Evolutionary conservation across 2,329 filamentous ascomycete genomes (phyloP), one percentile per base, ranked within the genome.

Genomic region (Metarhizium album): DNA sequence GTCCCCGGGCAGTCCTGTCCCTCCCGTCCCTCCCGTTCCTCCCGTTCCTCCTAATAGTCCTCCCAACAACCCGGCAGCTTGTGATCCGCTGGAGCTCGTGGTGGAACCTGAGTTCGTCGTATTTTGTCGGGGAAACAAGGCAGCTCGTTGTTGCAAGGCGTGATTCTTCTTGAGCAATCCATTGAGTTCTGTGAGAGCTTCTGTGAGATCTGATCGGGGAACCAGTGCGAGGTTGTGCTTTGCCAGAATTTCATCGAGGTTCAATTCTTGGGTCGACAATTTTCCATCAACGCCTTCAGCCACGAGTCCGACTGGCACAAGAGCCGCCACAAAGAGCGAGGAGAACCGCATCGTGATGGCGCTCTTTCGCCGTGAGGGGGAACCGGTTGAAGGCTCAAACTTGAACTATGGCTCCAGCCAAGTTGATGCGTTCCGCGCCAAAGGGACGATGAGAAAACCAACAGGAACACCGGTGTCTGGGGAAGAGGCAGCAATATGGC

Each of bases 201-300:
- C 70, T n/a, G 70, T 70, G 49, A 73, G 67, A 50, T 73, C 70
- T 45, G 68, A 70, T n/a, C 69, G 64, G 33, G 71, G 70, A 7
- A 73, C 70, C 47, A 73, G 58, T 27, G 67, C 71, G 31, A 73
- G 60, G 49, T 72, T 71, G 57, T 73, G 69, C 57, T 65, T 73
- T 42, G 66, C 66, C 40, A 74, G 58, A 43, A 70, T 57, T 43
- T 67, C 68, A 22, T 70, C 69, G 22, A 73, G 65, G 18, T 70
- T 62, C 13, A 68, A 50, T 47, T 70, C 68, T 22, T 62, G 60
- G 7, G 59, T 52, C 16, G 63, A 63, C 16, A 55, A 53, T 1
- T 60, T 58, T 23, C 51, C 47, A 22, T 55, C 55, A 3, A 31
- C 42, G 27, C 55, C 59, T 7, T 61, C 58, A 23, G 66, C 63